These are phyloP conservation scores for Akanthomyces lecanii DNA, from an alignment of 2,329 filamentous ascomycete species.

Conservation along the genomic window DNA sequence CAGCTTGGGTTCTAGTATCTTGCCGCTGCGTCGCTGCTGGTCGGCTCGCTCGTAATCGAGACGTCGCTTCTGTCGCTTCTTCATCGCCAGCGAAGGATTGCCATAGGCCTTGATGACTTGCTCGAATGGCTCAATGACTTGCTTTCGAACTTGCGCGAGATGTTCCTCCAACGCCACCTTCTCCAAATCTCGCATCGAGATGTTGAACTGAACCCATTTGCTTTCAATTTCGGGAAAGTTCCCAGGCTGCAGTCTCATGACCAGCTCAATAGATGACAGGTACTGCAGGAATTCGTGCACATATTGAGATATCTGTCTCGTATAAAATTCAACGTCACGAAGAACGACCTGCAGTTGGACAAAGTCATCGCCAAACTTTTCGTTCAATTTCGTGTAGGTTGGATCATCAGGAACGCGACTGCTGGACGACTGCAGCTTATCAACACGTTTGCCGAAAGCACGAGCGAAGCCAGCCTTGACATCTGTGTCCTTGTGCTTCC, in stretches of 20 bases:
- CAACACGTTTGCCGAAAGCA: conserved; percentile 82
- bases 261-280: conserved; percentile 75
- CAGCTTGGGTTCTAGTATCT: conserved; percentile 83
- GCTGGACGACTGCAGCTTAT: conserved; percentile 69
- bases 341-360: conserved; percentile 88
- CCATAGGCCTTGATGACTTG: conserved; percentile 74
- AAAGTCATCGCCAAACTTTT: conserved; percentile 88
- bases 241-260: conserved; percentile 68
- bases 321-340: conserved; percentile 90
- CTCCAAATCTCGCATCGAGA: conserved; percentile 81
- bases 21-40: conserved; percentile 71
- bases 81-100: conserved; percentile 83
- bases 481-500: conserved; percentile 85
- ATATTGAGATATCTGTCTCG: conserved; percentile 73
- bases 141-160: conserved; percentile 66
- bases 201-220: conserved; percentile 90
- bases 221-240: conserved; percentile 81
- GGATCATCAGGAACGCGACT: conserved; percentile 68
- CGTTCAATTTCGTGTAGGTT: conserved; percentile 73
- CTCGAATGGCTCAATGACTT: conserved; percentile 81
- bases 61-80: conserved; percentile 89
- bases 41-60: conserved; percentile 82
- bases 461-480: conserved; percentile 80
- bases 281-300: conserved; percentile 79
- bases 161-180: conserved; percentile 80